Evolutionary conservation across 495 filamentous ascomycete species (phyloP).

Genomic region (Tuber aestivum): DNA sequence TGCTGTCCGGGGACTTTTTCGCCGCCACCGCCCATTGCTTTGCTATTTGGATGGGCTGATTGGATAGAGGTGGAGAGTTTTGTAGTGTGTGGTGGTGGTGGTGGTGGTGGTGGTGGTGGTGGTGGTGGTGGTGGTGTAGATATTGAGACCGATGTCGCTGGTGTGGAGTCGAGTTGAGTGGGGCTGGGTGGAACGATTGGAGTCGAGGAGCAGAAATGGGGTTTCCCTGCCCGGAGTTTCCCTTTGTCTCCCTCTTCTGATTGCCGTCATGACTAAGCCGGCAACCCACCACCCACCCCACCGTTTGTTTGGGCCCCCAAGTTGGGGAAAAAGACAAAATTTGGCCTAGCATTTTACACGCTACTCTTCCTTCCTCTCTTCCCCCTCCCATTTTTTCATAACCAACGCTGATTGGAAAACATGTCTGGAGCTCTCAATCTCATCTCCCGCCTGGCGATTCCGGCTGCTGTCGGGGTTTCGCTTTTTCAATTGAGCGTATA

Average conservation of each 20-base stretch:
- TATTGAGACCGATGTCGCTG: conserved; percentile 38
- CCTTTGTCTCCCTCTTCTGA: background rate
- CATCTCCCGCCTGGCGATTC: conserved; percentile 66
- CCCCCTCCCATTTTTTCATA: conserved; percentile 18
- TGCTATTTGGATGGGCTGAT: conserved; percentile 27
- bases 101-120: conserved; percentile 6
- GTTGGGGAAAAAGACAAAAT: background rate
- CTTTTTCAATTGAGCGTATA: conserved; percentile 74
- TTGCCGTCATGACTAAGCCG: background rate
- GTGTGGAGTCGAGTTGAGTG: background rate
- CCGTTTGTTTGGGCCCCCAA: background rate
- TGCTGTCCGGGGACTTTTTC: conserved; percentile 61
- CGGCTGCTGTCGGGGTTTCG: conserved; percentile 57
- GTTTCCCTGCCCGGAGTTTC: background rate
- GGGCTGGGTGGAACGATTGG: background rate
- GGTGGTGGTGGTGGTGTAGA: background rate
- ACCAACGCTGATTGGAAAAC: conserved; percentile 35
- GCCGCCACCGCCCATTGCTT: conserved; percentile 63
- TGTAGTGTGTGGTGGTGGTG: conserved; percentile 3
- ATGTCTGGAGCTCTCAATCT: conserved; percentile 49
- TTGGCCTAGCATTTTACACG: background rate
- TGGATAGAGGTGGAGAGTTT: conserved; percentile 21
- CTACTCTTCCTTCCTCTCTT: background rate
- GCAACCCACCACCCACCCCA: background rate
- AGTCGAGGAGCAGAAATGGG: background rate